Conservation (phyloP, 2,329 filamentous ascomycete species). For the Pseudofabraea citricarpa region DNA sequence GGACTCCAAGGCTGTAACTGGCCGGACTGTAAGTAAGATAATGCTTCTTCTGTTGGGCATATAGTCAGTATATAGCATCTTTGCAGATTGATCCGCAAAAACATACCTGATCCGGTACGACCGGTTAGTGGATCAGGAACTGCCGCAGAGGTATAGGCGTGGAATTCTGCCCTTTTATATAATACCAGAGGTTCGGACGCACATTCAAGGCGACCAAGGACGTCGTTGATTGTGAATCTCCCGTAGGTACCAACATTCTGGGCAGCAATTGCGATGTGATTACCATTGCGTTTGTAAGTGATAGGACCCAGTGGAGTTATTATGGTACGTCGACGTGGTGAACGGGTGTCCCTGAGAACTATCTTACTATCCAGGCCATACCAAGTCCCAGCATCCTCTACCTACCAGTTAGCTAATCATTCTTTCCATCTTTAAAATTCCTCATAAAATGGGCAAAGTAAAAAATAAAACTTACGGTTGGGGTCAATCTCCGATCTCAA, state of each 20-base stretch:
- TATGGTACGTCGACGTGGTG: slow-evolving; percentile 38
- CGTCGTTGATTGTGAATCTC: slow-evolving; percentile 47
- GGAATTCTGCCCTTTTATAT: slow-evolving; percentile 52
- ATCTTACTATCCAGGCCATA: slow-evolving; percentile 57
- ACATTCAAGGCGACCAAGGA: slow-evolving; percentile 52
- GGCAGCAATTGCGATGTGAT: slow-evolving; percentile 40
- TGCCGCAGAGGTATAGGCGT: slow-evolving; percentile 55
- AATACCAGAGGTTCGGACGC: slow-evolving; percentile 49
- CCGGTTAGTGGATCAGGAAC: slow-evolving; percentile 53
- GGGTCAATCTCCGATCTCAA: slow-evolving; percentile 47
- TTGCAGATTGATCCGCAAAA: no score
- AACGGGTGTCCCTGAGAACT: slow-evolving; percentile 42
- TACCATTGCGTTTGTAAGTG: slow-evolving; percentile 21
- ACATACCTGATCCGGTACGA: slow-evolving; percentile 54
- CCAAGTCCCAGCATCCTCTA: slow-evolving; percentile 55
- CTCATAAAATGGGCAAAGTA: no score
- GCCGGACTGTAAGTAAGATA: slow-evolving; percentile 44
- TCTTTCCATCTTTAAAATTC: no score
- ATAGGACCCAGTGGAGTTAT: slow-evolving; percentile 45
- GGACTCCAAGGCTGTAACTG: slow-evolving; percentile 30
- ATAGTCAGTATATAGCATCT: no score
- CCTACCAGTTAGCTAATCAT: no score
- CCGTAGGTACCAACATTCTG: slow-evolving; percentile 35
- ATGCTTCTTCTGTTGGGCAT: slow-evolving; percentile 56
- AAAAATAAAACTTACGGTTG: no score